Base-by-base conservation (phyloP, 1,284 basidiomycete species). In the Malassezia vespertilionis region DNA sequence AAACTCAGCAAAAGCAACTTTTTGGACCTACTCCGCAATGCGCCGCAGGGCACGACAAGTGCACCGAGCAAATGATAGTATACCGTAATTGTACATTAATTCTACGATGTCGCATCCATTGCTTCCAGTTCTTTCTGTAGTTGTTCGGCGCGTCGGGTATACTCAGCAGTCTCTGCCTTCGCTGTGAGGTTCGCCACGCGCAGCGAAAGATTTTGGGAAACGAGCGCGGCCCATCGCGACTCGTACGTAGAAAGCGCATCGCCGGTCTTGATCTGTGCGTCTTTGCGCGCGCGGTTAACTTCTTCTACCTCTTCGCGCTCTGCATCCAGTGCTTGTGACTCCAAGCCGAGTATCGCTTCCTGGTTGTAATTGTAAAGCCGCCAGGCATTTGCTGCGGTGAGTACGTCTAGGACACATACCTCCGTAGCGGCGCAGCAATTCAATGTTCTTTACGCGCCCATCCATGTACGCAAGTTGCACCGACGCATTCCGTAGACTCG, bases 381-480 rank as follows among this genome's bases (percentile, higher is more conserved):
- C 54, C 61, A 64, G 6, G 46, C 36, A 35, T 59, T 62, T 21
- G 44, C 41, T 49, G 40, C 28, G 46, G 51, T 44, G 15, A 49
- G 40, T 27, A 12, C 18, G 35, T n/a, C 10, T 9, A 10, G n/a
- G 30, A 27, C 91, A 68, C 86, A 81, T 70, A 91, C 81, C 75
- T 1, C 87, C 93, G 69, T 91, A 90, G 33, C 80, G 81, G 67
- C 86, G 82, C 32, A 95, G 73, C 17, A 97, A 74, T 7, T 82
- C 79, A 32, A 90, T 74, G 74, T 96, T 96, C 32, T 82, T 82
- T 58, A 85, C 80, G 86, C 88, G 77, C 58, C 86, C 76, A 27
- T 80, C 78, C 73, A 93, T 90, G 69, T 96, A 87, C 61, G 88
- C 88, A 32, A 93, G 76, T 53, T 90, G 88, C 30, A 85, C 80